A percentile compares a stretch with the other conserved stretches of the same genome.
Evolutionary conservation across 1,139 yeast genomes (phyloP).

Genomic region (Debaryomyces udenii): DNA sequence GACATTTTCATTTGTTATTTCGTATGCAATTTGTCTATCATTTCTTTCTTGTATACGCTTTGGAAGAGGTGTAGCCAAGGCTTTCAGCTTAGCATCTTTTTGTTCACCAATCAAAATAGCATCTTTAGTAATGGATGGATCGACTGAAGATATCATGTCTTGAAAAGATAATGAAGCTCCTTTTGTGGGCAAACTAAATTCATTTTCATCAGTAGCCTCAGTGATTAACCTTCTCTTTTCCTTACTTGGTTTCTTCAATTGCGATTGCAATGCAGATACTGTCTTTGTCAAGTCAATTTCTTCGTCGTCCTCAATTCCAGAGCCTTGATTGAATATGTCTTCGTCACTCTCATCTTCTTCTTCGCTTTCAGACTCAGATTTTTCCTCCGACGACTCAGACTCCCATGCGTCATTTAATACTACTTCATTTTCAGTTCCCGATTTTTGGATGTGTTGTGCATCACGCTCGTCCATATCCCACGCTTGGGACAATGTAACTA

Average conservation of each 20-base stretch:
- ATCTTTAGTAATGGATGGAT: conserved; percentile 46
- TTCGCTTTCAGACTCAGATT: conserved; percentile 25
- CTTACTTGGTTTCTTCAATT: conserved; percentile 35
- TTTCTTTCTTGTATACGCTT: conserved; percentile 81
- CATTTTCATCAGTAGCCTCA: conserved; percentile 69
- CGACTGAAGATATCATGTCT: conserved; percentile 74
- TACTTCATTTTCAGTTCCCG: conserved; percentile 30
- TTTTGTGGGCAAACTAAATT: conserved; percentile 64
- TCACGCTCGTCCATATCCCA: conserved; percentile 83
- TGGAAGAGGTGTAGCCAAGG: conserved; percentile 83
- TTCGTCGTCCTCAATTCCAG: conserved; percentile 28
- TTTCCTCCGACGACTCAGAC: conserved; percentile 27
- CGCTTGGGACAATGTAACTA: conserved; percentile 77
- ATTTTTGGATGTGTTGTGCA: conserved; percentile 22
- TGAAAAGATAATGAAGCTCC: conserved; percentile 63
- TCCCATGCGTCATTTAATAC: conserved; percentile 50
- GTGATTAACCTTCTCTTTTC: conserved; percentile 46
- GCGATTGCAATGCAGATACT: conserved; percentile 31
- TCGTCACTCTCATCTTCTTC: conserved; percentile 30
- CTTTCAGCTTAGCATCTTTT: conserved; percentile 34
- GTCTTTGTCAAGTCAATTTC: conserved; percentile 41
- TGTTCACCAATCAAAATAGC: conserved; percentile 55
- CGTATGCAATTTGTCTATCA: conserved; percentile 90
- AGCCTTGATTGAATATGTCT: conserved; percentile 24
- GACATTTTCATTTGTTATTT: conserved; percentile 82